phyloP scores from a whole-genome alignment of 1,284 basidiomycete genomes.

The Phenoliferia sp. region DNA sequence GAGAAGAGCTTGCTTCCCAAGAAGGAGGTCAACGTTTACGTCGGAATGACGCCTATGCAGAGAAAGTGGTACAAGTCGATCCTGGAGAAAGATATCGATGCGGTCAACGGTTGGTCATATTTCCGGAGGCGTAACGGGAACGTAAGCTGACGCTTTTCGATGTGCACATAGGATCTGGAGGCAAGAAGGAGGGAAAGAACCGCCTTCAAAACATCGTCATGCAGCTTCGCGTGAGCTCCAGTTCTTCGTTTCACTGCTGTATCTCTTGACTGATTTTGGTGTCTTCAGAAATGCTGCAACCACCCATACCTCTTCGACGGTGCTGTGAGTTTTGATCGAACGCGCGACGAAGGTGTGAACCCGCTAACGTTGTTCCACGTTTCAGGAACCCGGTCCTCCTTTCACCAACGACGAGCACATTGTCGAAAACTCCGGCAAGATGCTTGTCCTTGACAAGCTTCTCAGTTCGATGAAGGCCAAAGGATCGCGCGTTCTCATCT shows the following conservation, averaged over 20 bases:
- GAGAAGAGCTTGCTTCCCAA: slow-evolving; percentile 95
- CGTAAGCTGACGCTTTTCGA: not conserved
- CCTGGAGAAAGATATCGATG: slow-evolving; percentile 97
- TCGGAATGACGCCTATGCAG: slow-evolving; percentile 97
- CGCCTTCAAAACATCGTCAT: slow-evolving; percentile 98
- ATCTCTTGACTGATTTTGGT: not conserved
- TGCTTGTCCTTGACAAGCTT: slow-evolving; percentile 95
- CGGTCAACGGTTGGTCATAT: slow-evolving; percentile 71
- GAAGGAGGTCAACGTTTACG: slow-evolving; percentile 99
- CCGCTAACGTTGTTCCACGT: slow-evolving; percentile 1
- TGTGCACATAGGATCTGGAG: slow-evolving; percentile 60
- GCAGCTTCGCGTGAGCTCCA: slow-evolving; percentile 64
- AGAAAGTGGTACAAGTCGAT: slow-evolving; percentile 95
- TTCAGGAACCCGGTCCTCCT: slow-evolving; percentile 87
- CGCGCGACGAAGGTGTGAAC: not conserved
- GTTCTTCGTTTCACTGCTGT: too few species aligned
- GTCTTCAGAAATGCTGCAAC: slow-evolving; percentile 49
- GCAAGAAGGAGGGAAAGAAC: slow-evolving; percentile 98
- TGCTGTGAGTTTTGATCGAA: slow-evolving; percentile 54
- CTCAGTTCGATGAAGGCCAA: slow-evolving; percentile 82
- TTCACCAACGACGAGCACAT: slow-evolving; percentile 98
- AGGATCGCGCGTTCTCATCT: slow-evolving; percentile 91
- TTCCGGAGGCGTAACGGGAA: not conserved
- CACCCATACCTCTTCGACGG: slow-evolving; percentile 74
- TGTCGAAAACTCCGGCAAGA: slow-evolving; percentile 91